phyloP scores from a whole-genome alignment of 257 asterid genomes.

The Hygrophila difformis region DNA sequence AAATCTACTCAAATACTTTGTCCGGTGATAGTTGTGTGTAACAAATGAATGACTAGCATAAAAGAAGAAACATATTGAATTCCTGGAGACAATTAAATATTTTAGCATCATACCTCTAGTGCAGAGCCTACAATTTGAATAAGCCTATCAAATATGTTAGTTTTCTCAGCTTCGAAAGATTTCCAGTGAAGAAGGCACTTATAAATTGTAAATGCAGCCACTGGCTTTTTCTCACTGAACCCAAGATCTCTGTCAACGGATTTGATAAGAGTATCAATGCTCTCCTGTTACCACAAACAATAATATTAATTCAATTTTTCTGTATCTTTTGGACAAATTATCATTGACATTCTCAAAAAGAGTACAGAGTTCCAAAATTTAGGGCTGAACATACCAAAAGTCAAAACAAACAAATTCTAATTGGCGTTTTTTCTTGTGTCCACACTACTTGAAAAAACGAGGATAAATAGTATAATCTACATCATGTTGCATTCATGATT shows the following conservation, averaged over 20 bases:
- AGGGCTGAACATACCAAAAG: not conserved
- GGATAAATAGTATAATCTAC: no score
- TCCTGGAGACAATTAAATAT: not conserved
- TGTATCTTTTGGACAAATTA: constrained; percentile 7
- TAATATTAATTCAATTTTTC: constrained; percentile 5
- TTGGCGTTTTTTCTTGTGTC: no score
- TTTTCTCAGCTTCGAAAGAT: constrained; percentile 78
- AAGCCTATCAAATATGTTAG: constrained; percentile 77
- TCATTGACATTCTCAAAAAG: not conserved
- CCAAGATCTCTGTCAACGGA: constrained; percentile 61
- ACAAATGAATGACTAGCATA: no score
- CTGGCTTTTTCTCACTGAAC: constrained; percentile 82
- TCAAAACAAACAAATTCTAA: no score
- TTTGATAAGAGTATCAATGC: constrained; percentile 48
- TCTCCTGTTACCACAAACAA: constrained; percentile 42
- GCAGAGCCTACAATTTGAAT: constrained; percentile 74
- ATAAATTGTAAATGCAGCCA: constrained; percentile 78
- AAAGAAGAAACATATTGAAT: no score
- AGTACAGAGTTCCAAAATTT: not conserved
- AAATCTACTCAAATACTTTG: no score
- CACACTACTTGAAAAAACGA: no score
- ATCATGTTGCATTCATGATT: no score
- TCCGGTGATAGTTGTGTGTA: no score
- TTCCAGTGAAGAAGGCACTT: constrained; percentile 80
- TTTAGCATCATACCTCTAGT: constrained; percentile 56